Base-by-base conservation (phyloP, 441 rosid genomes). In the Brassica hybrid region DNA sequence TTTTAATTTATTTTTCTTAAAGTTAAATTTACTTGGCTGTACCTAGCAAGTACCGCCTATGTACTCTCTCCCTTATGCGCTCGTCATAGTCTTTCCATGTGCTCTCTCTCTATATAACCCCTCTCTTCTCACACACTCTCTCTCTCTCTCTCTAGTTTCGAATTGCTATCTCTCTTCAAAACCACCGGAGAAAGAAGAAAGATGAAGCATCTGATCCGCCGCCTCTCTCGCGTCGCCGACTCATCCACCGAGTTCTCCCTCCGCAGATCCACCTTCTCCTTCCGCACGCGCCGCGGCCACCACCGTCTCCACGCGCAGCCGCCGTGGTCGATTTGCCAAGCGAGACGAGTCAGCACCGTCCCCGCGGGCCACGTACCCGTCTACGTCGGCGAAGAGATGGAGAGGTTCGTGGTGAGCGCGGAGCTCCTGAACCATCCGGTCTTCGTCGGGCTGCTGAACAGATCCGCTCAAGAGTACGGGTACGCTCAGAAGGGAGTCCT, bases 351-450 rank as follows among this genome's bases (percentile, higher is more conserved):
- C 71, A 56, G 6, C 79, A 32, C 86, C 3, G 98, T 90, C 13
- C 96, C 98, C 57, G 86, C 85, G n/a, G 98, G 98, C 0, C 89
- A 90, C 86, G 88, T 94, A 0, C 98, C 98, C 57, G 94, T 94
- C 17, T 90, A 88, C 85, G 98, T 94, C 36, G 98, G 98, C 6
- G 98, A 90, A 27, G 97, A 91, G 88, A 91, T 94, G 98, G 94
- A 91, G 83, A 85, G 93, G 68, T 94, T 94, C 81, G 88, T 86
- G 3, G 94, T 94, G 23, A 85, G 86, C 81, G 96, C 98, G 0
- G 98, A 91, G 90, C 74, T 94, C 1, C 83, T 94, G 34, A 94
- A 94, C 83, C 98, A 91, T 12, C 98, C 98, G 45, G 79, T 87
- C 4, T 89, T 94, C 79, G 75, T 87, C 48, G 89, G 86, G 0